Evolutionary conservation across 768 basidiomycete genomes (phyloP).

Genomic region (Mycena galopus): DNA sequence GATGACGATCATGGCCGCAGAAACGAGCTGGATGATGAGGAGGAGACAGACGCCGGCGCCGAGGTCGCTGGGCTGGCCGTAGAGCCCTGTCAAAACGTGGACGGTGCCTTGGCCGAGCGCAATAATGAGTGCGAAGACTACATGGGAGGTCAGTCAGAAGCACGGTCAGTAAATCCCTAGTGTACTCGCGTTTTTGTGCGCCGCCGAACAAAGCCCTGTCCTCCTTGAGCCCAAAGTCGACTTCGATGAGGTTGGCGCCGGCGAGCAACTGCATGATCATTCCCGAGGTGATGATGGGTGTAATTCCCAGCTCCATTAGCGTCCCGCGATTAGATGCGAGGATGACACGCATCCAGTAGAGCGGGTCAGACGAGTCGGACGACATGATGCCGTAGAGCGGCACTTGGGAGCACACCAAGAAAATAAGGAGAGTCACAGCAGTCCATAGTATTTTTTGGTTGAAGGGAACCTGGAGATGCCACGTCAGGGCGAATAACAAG

Average conservation of each 20-base stretch:
- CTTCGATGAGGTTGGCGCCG: conserved; percentile 96
- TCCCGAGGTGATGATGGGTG: conserved; percentile 96
- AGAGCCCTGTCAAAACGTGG: conserved; percentile 96
- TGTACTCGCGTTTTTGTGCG: conserved; percentile 90
- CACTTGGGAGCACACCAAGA: conserved; percentile 99
- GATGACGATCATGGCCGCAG: conserved; percentile 95
- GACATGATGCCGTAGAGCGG: conserved; percentile 99
- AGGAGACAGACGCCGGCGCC: conserved; percentile 98
- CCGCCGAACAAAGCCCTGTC: conserved; percentile 95
- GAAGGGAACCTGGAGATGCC: conserved; percentile 83
- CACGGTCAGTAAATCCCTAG: not conserved
- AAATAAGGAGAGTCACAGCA: conserved; percentile 98
- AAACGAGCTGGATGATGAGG: conserved; percentile 95
- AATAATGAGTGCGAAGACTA: conserved; percentile 98
- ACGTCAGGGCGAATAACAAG: conserved; percentile 26
- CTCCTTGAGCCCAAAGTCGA: conserved; percentile 97
- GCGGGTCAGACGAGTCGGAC: conserved; percentile 97
- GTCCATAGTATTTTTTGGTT: conserved; percentile 99
- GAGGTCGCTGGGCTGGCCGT: conserved; percentile 92
- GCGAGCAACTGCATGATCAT: conserved; percentile 99
- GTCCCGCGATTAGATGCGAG: conserved; percentile 98
- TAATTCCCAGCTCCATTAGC: conserved; percentile 99
- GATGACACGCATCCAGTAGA: conserved; percentile 99
- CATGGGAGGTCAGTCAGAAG: not conserved
- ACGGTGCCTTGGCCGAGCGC: conserved; percentile 96